Evolutionary conservation across 1,139 yeast species (phyloP), one percentile per base, ranked within the genome.

Genomic region (Scheffersomyces titani): DNA sequence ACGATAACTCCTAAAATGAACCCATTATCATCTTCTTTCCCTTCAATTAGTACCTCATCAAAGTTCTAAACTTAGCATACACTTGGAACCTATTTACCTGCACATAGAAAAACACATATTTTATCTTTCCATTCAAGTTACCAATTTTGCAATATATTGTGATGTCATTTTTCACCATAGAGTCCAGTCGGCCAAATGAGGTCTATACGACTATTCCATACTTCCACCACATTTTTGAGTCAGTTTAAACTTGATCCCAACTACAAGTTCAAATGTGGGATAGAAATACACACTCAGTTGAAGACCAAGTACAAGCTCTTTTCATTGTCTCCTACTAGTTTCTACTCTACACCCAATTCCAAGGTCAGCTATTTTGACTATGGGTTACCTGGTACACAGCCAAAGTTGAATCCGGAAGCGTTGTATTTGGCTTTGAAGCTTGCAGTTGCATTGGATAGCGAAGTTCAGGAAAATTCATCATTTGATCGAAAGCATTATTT

Each of bases 401-500:
- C 99, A 0, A 77, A 64, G 51, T 72, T 96, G 56, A 94, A 93
- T 69, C 85, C 86, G 19, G 90, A 92, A 64, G 96, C 96, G 1
- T 72, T 94, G 7, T 66, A 84, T 0, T 78, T 84, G 51, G 97
- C 97, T 0, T 68, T 92, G 49, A 85, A 84, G 63, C 85, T 97
- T 0, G 93, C 97, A 0, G 74, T 84, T 1, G 92, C 96, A 0
- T 73, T 93, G 54, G 80, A 87, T 51, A 84, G 93, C 60, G 71
- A 78, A 0, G 81, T 94, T 19, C 84, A 85, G 58, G 61, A 72
- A 0, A 63, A 69, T 11, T 89, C 94, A 0, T 76, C 88, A 1
- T 94, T 94, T 70, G 99, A 94, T 69, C 77, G 99, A 61, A 94
- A 94, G 70, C 99, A 94, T 70, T 94, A 94, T 71, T 93, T 94